Base-by-base conservation (phyloP, 2,329 filamentous ascomycete species). In the Neopestalotiopsis clavispora region DNA sequence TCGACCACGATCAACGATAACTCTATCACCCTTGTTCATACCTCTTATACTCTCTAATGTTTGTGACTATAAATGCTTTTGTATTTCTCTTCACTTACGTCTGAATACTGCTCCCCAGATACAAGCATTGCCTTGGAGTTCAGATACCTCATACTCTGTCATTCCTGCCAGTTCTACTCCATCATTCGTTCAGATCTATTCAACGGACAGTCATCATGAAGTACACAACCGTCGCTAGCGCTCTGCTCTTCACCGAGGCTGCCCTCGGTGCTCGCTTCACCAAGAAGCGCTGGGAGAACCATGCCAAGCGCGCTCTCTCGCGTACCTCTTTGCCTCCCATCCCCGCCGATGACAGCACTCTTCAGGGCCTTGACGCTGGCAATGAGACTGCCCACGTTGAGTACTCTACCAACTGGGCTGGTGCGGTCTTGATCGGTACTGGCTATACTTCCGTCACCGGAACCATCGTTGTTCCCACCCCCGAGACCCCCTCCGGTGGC, bases 351-450 rank as follows among this genome's bases (percentile, higher is more conserved):
- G 58, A 63, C 28, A 45, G 57, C 32, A 32, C 17, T 12, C 6
- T 63, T 1, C 34, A 67, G 42, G 23, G 38, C 40, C 9, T 63
- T 13, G 38, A 61, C 4, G 14, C 34, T 32, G 59, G 59, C 57
- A 67, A 67, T 30, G 66, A 63, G 34, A 67, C 66, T 28, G 71
- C 45, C 72, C 73, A 86, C 17, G 82, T 85, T 32, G 72, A 82
- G 38, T 89, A 89, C 79, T 84, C 80, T 69, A 80, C 78, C 73
- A 90, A 90, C 81, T 90, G 88, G 88, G 85, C 87, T 9, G 89
- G 89, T 42, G 86, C 86, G 0, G 85, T 89, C 9, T 82, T 87
- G 65, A 84, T 84, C 42, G 83, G 83, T 58, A 82, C 80, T 9
- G 83, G 82, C 66, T 89, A 85, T 78, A 88, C 81, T 40, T 76